A percentile compares a stretch with the other conserved stretches of the same genome.
Conservation (phyloP, 2,329 filamentous ascomycete genomes). For the Calonectria crousiana region DNA sequence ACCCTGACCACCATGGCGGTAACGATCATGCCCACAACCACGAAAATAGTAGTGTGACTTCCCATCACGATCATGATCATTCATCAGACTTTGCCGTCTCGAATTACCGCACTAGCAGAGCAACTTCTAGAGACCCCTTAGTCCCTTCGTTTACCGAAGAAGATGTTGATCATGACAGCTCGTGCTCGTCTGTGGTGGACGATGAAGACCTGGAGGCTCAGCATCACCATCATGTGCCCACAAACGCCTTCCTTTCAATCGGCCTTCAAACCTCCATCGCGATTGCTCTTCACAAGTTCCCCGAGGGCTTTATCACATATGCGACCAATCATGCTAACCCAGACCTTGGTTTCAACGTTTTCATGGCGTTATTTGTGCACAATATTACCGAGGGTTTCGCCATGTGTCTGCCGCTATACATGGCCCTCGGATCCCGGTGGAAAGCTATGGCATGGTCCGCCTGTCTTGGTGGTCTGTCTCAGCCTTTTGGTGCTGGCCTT, state of each 20-base stretch:
- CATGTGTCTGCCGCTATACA: slow-evolving; percentile 91
- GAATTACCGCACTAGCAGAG: slow-evolving; percentile 51
- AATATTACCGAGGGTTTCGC: slow-evolving; percentile 98
- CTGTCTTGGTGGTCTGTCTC: slow-evolving; percentile 85
- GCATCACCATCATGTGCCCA: slow-evolving; percentile 95
- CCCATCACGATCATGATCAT: slow-evolving; percentile 27
- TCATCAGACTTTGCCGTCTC: slow-evolving; percentile 47
- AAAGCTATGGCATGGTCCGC: slow-evolving; percentile 89
- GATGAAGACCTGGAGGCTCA: slow-evolving; percentile 62
- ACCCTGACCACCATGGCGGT: slow-evolving; percentile 39
- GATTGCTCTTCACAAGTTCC: slow-evolving; percentile 96
- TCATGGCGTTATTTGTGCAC: slow-evolving; percentile 96
- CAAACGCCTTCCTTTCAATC: slow-evolving; percentile 93
- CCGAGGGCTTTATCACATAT: slow-evolving; percentile 89
- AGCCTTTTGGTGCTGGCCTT: slow-evolving; percentile 86
- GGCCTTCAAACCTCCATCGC: slow-evolving; percentile 96
- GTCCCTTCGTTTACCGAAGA: slow-evolving; percentile 40
- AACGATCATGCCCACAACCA: slow-evolving; percentile 37
- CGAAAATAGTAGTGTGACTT: slow-evolving; percentile 26
- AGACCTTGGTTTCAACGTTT: slow-evolving; percentile 87
- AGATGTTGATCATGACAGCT: slow-evolving; percentile 39
- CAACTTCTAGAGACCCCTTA: slow-evolving; percentile 55
- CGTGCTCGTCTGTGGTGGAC: slow-evolving; percentile 46
- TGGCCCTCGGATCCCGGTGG: slow-evolving; percentile 84
- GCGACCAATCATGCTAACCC: slow-evolving; percentile 98